Evolutionary conservation across 306 rosid species (phyloP).

Genomic region (Fagus sylvatica): DNA sequence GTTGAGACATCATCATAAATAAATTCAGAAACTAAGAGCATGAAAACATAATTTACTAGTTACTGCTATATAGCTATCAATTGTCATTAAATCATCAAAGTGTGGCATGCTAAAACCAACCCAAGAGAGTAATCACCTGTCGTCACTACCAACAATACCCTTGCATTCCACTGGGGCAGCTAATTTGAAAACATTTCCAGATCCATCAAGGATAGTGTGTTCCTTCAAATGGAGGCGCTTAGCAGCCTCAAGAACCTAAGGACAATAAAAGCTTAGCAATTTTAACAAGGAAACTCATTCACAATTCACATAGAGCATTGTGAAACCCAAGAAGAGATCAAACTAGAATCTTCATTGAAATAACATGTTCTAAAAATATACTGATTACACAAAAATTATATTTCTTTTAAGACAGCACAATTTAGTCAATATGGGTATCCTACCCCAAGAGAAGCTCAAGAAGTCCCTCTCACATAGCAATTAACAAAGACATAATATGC

Average conservation of each 20-base stretch:
- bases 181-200: conserved; percentile 80
- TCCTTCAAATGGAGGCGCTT: conserved; percentile 91
- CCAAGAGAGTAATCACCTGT: conserved; percentile 56
- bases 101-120: background rate
- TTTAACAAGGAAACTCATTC: conserved; percentile 18
- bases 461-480: background rate
- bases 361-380: conserved; percentile 16
- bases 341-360: background rate
- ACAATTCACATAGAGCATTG: conserved; percentile 4
- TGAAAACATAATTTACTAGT: background rate
- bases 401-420: background rate
- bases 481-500: conserved; percentile 14
- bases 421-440: background rate
- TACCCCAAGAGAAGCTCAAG: background rate
- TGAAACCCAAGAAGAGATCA: background rate
- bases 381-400: background rate
- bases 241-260: conserved; percentile 90
- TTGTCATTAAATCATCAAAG: background rate
- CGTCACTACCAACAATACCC: conserved; percentile 99
- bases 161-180: conserved; percentile 99
- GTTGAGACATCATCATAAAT: background rate
- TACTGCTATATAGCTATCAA: background rate
- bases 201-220: conserved; percentile 84
- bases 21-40: background rate
- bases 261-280: conserved; percentile 26